phyloP scores from a whole-genome alignment of 2,329 filamentous ascomycete species.

The Aspergillus fijiensis region DNA sequence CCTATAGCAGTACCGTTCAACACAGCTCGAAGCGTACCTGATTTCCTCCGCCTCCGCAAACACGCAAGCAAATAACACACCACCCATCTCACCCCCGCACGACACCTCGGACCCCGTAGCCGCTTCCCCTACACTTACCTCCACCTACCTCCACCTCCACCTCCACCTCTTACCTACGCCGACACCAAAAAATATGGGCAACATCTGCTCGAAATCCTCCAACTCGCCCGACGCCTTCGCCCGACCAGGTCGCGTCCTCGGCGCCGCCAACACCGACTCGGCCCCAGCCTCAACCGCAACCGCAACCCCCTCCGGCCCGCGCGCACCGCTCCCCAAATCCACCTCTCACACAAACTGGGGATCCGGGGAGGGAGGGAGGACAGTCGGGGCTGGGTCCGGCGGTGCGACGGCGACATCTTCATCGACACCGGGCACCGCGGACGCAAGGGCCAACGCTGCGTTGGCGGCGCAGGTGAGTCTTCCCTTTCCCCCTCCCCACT shows the following conservation, averaged over 20 bases:
- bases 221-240: slow-evolving; percentile 63
- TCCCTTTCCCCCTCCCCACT: slow-evolving; percentile 12
- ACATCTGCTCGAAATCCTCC: slow-evolving; percentile 74
- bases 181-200: slow-evolving; percentile 64
- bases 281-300: background rate
- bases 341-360: slow-evolving; percentile 30
- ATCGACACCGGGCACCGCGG: slow-evolving; percentile 29
- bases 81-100: no score
- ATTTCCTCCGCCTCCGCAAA: no score
- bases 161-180: background rate
- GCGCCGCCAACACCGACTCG: slow-evolving; percentile 40
- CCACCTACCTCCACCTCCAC: background rate
- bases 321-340: slow-evolving; percentile 51
- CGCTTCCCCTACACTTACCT: background rate
- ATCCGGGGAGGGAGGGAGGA: slow-evolving; percentile 54
- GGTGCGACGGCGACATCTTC: background rate
- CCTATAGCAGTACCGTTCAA: no score
- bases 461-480: slow-evolving; percentile 76
- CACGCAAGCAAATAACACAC: no score
- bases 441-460: slow-evolving; percentile 72
- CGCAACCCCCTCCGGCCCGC: slow-evolving; percentile 45
- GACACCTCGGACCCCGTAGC: no score
- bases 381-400: slow-evolving; percentile 50
- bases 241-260: slow-evolving; percentile 70
- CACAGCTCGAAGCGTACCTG: no score